A percentile compares a stretch with the other conserved stretches of the same genome.
These are phyloP conservation scores for Trapa bicornis DNA, from an alignment of 345 rosid species.

Conservation along the genomic window DNA sequence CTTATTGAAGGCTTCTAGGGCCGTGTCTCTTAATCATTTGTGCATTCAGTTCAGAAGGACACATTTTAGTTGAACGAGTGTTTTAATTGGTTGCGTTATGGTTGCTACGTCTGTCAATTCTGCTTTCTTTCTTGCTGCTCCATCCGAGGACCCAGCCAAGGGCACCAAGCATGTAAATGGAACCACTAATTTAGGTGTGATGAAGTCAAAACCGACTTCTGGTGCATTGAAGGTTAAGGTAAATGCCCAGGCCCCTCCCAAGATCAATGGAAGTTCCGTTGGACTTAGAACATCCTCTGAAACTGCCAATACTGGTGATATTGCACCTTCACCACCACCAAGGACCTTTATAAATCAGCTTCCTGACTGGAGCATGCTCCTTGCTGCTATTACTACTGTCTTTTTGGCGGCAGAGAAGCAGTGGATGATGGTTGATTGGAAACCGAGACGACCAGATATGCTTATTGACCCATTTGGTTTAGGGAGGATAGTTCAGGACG, in stretches of 20 bases:
- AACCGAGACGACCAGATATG: slow-evolving; percentile 81
- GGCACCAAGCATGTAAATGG: slow-evolving; percentile 29
- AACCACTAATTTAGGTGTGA: slow-evolving; percentile 38
- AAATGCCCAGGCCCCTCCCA: slow-evolving; percentile 78
- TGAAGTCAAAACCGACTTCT: slow-evolving; percentile 32
- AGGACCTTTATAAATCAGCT: slow-evolving; percentile 86
- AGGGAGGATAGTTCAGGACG: slow-evolving; percentile 88
- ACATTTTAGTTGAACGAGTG: background rate
- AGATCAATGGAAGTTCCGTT: slow-evolving; percentile 65
- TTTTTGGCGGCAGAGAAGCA: slow-evolving; percentile 99
- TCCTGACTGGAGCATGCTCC: slow-evolving; percentile 99
- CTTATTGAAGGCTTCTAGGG: background rate
- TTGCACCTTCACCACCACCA: slow-evolving; percentile 42
- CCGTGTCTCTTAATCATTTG: background rate
- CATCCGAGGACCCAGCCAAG: slow-evolving; percentile 39
- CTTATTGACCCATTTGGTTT: slow-evolving; percentile 71
- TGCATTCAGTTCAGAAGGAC: background rate
- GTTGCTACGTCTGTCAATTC: slow-evolving; percentile 67
- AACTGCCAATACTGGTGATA: slow-evolving; percentile 38
- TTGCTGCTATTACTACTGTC: slow-evolving; percentile 90
- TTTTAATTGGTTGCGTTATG: slow-evolving; percentile 23
- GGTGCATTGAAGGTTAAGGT: slow-evolving; percentile 64
- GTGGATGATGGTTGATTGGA: slow-evolving; percentile 99
- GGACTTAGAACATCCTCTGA: slow-evolving; percentile 32
- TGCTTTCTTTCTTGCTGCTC: slow-evolving; percentile 50